Percentiles rank a stretch among this genome's conserved stretches.
Conservation (phyloP, 148 eudicot species). For the Rhododendron ovatum region DNA sequence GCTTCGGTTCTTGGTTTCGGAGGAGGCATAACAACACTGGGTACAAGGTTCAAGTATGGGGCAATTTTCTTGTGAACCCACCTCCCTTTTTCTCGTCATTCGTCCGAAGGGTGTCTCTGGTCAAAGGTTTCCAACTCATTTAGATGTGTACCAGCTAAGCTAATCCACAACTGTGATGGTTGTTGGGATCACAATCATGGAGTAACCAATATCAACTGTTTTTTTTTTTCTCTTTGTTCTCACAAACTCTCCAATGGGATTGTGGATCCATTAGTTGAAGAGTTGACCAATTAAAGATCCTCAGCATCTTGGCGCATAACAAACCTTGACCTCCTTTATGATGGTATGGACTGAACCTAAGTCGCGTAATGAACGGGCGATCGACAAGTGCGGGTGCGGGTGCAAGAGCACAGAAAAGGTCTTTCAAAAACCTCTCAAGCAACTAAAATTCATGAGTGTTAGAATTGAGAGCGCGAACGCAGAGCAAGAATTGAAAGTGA, state of each 20-base stretch:
- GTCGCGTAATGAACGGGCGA: not conserved
- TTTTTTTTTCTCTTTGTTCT: not conserved
- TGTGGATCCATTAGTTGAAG: not conserved
- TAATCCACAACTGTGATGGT: not conserved
- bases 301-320: not conserved
- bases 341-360: not conserved
- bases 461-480: too few species aligned
- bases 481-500: too few species aligned
- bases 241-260: not conserved
- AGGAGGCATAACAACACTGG: not conserved
- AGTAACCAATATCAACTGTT: not conserved
- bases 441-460: too few species aligned
- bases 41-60: not conserved
- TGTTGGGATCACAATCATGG: not conserved
- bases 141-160: not conserved
- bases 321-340: not conserved
- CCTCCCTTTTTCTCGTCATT: not conserved
- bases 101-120: not conserved
- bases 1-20: not conserved
- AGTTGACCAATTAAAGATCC: not conserved
- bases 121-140: slow-evolving; percentile 1
- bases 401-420: too few species aligned
- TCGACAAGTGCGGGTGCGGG: too few species aligned
- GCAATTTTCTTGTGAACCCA: not conserved
- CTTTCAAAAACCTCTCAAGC: too few species aligned